Conservation (phyloP, 768 basidiomycete genomes). For the Phaeotremella skinneri region DNA sequence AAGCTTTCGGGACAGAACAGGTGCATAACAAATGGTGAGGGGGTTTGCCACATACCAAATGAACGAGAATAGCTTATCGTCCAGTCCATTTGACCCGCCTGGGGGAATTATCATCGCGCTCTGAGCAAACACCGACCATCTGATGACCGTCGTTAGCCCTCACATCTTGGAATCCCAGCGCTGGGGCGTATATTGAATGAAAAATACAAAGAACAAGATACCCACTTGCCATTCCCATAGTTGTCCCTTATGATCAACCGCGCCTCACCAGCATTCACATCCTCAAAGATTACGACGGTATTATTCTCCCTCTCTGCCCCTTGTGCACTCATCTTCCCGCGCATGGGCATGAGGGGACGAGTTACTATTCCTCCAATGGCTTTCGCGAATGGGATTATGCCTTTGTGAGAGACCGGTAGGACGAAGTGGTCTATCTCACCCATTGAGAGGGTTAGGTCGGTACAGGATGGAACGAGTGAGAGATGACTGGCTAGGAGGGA, state of each 20-base stretch:
- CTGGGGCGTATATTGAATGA: too few species aligned
- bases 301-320: neutral
- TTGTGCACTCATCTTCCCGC: neutral
- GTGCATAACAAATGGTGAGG: neutral
- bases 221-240: conserved; percentile 3
- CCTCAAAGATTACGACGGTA: neutral
- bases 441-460: neutral
- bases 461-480: neutral
- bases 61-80: conserved; percentile 1
- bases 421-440: neutral
- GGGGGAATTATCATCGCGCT: neutral
- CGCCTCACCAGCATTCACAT: neutral
- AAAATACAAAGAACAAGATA: neutral
- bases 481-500: neutral
- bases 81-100: neutral
- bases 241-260: neutral
- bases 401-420: neutral
- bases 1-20: too few species aligned
- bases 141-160: neutral
- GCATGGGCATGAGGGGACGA: neutral
- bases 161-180: too few species aligned
- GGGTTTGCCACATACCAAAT: neutral
- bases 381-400: neutral
- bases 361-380: neutral
- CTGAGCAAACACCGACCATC: neutral